These are phyloP conservation scores for Zopfia rhizophila DNA, from an alignment of 2,329 filamentous ascomycete genomes.

Conservation along the genomic window DNA sequence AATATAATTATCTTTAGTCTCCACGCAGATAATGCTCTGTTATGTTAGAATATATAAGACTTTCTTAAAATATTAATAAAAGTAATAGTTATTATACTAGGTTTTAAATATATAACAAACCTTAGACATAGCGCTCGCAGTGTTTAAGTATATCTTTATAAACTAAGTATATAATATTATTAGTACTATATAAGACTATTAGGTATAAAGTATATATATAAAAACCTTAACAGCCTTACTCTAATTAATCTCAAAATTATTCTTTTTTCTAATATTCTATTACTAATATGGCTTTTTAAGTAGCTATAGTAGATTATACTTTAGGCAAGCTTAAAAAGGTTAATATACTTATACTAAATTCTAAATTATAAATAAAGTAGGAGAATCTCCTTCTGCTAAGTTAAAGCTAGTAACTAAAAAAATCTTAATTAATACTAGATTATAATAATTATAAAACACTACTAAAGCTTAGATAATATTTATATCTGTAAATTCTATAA, in stretches of 20 bases:
- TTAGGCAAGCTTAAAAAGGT: constrained; percentile 20
- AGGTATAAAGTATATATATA: constrained; percentile 17
- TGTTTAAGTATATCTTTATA: constrained; percentile 27
- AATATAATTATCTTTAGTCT: too few relatives aligned
- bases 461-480: constrained; percentile 32
- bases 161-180: constrained; percentile 6
- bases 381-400: constrained; percentile 22
- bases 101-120: constrained; percentile 27
- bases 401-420: constrained; percentile 15
- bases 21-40: constrained; percentile 8
- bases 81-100: constrained; percentile 52
- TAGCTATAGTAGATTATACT: constrained; percentile 23
- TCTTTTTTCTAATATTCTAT: constrained; percentile 17
- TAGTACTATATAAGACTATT: constrained; percentile 32
- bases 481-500: constrained; percentile 31
- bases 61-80: constrained; percentile 44
- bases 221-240: constrained; percentile 22
- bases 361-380: constrained; percentile 6
- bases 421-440: constrained; percentile 14
- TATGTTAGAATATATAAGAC: constrained; percentile 20
- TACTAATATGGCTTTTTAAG: constrained; percentile 22
- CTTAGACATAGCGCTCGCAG: constrained; percentile 17
- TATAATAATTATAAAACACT: constrained; percentile 26
- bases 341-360: background rate
- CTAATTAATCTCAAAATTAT: constrained; percentile 13